A percentile compares a stretch with the other conserved stretches of the same genome.
phyloP scores from a whole-genome alignment of 176 grass and related monocot genomes.

The Canna indica region DNA sequence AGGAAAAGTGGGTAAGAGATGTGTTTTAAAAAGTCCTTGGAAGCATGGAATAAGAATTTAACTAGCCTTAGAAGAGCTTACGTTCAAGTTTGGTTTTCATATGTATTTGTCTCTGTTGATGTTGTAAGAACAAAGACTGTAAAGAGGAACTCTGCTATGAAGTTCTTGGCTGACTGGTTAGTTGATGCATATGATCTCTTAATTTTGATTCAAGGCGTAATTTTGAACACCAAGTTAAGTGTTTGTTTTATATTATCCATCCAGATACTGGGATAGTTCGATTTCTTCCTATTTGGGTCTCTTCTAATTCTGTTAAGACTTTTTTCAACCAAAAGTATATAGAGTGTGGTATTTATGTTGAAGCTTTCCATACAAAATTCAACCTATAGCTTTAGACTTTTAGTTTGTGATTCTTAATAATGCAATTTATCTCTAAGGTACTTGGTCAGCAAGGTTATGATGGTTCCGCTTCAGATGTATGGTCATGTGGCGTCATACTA shows the following conservation, averaged over 20 bases:
- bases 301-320: not conserved
- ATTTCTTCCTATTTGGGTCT: not conserved
- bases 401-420: not conserved
- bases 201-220: not conserved
- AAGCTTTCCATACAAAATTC: not conserved
- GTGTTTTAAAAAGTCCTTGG: no score
- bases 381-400: not conserved
- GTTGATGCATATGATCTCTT: not conserved
- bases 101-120: no score
- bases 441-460: slow-evolving; percentile 63
- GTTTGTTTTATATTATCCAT: not conserved
- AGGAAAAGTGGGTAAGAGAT: no score
- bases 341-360: not conserved
- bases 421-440: slow-evolving; percentile 39
- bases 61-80: no score
- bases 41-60: no score
- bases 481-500: slow-evolving; percentile 97
- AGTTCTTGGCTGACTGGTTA: not conserved
- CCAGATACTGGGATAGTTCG: not conserved
- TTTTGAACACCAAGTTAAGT: not conserved
- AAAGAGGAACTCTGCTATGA: not conserved
- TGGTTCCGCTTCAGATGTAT: slow-evolving; percentile 86
- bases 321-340: not conserved
- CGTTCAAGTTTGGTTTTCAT: no score
- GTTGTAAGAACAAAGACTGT: no score